Base-by-base conservation (phyloP, 345 rosid species). In the Eutrema yunnanense region DNA sequence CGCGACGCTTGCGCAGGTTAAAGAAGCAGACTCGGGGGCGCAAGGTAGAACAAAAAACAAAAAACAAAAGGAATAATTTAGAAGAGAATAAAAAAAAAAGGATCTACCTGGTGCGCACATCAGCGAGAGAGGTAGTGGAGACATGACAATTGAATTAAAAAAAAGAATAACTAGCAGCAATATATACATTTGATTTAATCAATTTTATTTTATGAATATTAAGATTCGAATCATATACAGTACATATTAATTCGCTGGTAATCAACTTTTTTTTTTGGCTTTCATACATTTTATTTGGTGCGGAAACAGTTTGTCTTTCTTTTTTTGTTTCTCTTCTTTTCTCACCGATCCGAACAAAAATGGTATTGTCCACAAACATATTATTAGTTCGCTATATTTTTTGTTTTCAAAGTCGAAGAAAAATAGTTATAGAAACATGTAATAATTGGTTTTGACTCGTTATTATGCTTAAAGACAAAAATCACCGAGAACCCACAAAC, bases 61-160 rank as follows among this genome's bases (percentile, higher is more conserved):
- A 33, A 8, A 9, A 61, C 5, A 37, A 61, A 26, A 33, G 2
- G 6, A 13, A 60, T 37, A 62, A 27, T 66, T 38, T n/a, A 11
- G 36, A 75, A 61, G 79, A 71, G 62, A 70, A 70, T 63, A 70
- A 63, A 16, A 51, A 16, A 37, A 71, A 56, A 63, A 30, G 72
- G 67, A 65, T 77, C 75, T 47, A 76, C 67, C 80, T 76, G 80
- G 80, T 70, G 75, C 80, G 76, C 76, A 65, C 63, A 71, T 56
- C 76, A 71, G 76, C 72, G n/a, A 71, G 30, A 37, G 41, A 57
- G 44, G 66, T 76, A 65, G 72, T 71, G 80, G 76, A 77, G 76
- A 71, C 73, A 71, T 65, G 51, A 65, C 76, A 51, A 71, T n/a
- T 49, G 41, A 48, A 13, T 60, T 34, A 6, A 67, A 38, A 7